These are phyloP conservation scores for Diospyros lotus DNA, from an alignment of 148 eudicot genomes.

Conservation along the genomic window DNA sequence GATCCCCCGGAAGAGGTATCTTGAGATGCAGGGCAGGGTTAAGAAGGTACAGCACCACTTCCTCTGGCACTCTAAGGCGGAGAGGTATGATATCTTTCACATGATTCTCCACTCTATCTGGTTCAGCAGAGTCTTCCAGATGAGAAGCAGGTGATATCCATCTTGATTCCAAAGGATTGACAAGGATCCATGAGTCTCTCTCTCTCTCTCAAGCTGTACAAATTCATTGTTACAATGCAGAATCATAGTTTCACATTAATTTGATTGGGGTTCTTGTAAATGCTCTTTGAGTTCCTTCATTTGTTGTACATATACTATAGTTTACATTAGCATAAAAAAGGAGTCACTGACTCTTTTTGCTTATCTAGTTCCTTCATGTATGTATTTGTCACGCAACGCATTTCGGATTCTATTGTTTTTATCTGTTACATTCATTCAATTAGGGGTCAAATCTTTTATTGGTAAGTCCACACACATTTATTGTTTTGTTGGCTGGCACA, in stretches of 20 bases:
- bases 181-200: neutral
- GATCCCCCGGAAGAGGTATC: conserved; percentile 28
- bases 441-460: no score
- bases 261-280: no score
- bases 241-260: neutral
- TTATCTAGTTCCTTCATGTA: no score
- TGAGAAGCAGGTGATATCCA: conserved; percentile 7
- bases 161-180: neutral
- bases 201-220: neutral
- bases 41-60: conserved; percentile 44
- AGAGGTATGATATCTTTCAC: conserved; percentile 44
- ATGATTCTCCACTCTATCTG: conserved; percentile 50
- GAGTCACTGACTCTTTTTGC: no score
- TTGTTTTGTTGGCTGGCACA: no score
- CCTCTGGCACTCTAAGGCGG: conserved; percentile 44
- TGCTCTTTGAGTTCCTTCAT: no score
- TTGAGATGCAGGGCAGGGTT: conserved; percentile 36
- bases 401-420: no score
- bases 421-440: no score
- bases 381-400: no score
- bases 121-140: conserved; percentile 41
- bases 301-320: no score
- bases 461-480: no score
- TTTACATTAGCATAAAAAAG: no score
- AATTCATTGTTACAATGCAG: neutral